A percentile compares a stretch with the other conserved stretches of the same genome.
phyloP scores from a whole-genome alignment of 2,329 filamentous ascomycete genomes.

The Ascochyta pisi region DNA sequence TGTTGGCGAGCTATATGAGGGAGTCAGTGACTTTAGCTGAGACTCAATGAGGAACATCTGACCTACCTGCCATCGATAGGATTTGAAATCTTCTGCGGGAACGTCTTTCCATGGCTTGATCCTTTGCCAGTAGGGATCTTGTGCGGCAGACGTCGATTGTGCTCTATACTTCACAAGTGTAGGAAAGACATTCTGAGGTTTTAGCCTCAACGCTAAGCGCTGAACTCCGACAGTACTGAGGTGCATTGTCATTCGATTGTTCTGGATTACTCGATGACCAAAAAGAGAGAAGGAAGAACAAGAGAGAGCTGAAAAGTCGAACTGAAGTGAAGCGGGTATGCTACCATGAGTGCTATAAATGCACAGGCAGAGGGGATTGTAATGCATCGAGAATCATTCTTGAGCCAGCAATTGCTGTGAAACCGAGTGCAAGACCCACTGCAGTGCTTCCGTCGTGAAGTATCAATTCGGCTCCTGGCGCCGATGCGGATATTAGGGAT shows the following conservation, averaged over 20 bases:
- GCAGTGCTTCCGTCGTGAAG: conserved; percentile 3
- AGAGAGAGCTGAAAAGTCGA: too few relatives aligned
- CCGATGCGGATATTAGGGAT: not conserved
- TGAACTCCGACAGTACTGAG: not conserved
- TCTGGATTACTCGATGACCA: not conserved
- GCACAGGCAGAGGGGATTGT: not conserved
- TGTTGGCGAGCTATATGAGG: conserved; percentile 54
- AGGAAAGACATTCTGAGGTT: not conserved
- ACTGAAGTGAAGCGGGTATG: not conserved
- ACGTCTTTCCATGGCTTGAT: conserved; percentile 60
- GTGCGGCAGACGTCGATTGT: conserved; percentile 20
- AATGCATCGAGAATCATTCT: not conserved
- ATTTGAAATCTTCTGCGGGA: conserved; percentile 57
- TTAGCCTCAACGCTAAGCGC: conserved; percentile 2
- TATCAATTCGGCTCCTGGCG: not conserved
- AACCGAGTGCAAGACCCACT: conserved; percentile 3
- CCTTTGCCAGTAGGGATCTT: conserved; percentile 58
- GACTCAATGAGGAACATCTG: not conserved
- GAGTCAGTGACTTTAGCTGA: conserved; percentile 2
- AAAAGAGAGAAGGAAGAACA: too few relatives aligned
- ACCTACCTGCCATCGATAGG: conserved; percentile 63
- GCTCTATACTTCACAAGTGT: conserved; percentile 8
- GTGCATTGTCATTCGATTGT: conserved; percentile 8
- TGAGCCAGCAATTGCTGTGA: not conserved
- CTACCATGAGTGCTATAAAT: not conserved